Base-by-base conservation (phyloP, 768 basidiomycete species). In the Leccinellum albellum region DNA sequence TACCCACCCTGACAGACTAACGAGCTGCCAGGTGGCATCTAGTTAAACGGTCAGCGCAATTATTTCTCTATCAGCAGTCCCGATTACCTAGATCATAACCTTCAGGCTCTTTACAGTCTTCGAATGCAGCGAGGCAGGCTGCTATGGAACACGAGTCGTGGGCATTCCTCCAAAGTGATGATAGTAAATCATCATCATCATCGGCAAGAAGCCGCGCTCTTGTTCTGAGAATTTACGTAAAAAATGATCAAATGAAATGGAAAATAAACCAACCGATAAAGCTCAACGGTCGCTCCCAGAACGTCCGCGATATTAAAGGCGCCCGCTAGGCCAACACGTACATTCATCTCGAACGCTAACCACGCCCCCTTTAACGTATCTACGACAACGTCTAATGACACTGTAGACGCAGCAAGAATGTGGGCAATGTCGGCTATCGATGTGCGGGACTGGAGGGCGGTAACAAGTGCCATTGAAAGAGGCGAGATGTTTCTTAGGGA, bases 1-100 rank as follows among this genome's bases (percentile, higher is more conserved):
- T 45, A 82, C 67, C 88, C 88, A 92, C 8, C 72, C 74, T 1
- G 79, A 82, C 47, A 90, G 64, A 9, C 79, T 81, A 47, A 85
- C 80, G 14, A 91, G 76, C 60, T 87, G 85, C 90, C 90, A 91
- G 26, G 84, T 78, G 33, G 86, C 82, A 53, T 84, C 89, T 92
- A 26, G 23, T 55, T 28, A 56, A 53, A 42, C 10, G 7, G 28
- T 63, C 51, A 57, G 44, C 17, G 32, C 4, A 48, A 64, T 58
- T 55, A 47, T 28, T 44, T 26, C 42, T 26, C 20, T 23, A 23
- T 54, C 31, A 5, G 5, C 46, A 32, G 40, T 73, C 28, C 10
- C 1, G 20, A 44, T 63, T 52, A 89, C 89, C 82, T 3, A 88
- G 74, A 63, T 89, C 86, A 63, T 87, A 87, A 20, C 69, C 74